Percentiles rank a stretch among this genome's conserved stretches.
phyloP scores from a whole-genome alignment of 1,284 basidiomycete genomes.

The Ganoderma sp. region DNA sequence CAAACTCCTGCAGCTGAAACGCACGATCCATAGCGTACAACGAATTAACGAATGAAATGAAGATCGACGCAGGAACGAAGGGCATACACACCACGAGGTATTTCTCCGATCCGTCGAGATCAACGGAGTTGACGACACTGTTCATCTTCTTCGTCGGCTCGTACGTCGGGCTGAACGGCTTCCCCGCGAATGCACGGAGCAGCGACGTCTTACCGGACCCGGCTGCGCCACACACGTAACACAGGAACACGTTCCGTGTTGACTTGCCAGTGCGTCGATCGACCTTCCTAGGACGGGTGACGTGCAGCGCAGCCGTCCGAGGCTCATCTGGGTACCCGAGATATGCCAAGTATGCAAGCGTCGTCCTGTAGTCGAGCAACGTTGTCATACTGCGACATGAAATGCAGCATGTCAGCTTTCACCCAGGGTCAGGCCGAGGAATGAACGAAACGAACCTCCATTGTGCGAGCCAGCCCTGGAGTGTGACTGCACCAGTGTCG shows the following conservation, averaged over 20 bases:
- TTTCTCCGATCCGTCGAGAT: conserved; percentile 93
- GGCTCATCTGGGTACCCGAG: conserved; percentile 82
- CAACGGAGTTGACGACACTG: conserved; percentile 94
- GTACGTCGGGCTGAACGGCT: conserved; percentile 73
- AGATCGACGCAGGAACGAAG: conserved; percentile 4
- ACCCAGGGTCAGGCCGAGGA: background rate
- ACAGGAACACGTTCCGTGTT: conserved; percentile 88
- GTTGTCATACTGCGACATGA: conserved; percentile 85
- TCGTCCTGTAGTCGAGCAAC: conserved; percentile 89
- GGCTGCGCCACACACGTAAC: conserved; percentile 93
- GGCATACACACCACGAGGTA: conserved; percentile 88
- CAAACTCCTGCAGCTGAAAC: conserved; percentile 91
- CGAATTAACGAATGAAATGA: background rate
- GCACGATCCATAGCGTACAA: background rate
- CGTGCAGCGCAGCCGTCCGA: conserved; percentile 79
- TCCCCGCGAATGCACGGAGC: conserved; percentile 85
- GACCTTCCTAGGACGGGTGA: conserved; percentile 82
- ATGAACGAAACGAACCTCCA: conserved; percentile 77
- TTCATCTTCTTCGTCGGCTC: conserved; percentile 90
- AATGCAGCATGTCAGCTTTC: background rate
- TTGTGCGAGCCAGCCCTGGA: conserved; percentile 98
- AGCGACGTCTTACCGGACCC: conserved; percentile 95
- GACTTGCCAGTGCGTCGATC: conserved; percentile 90
- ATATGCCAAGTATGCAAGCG: conserved; percentile 96
- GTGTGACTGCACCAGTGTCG: conserved; percentile 88